Conservation (phyloP, 352 stramenopile species). For the Hyaloperonospora brassicae region DNA sequence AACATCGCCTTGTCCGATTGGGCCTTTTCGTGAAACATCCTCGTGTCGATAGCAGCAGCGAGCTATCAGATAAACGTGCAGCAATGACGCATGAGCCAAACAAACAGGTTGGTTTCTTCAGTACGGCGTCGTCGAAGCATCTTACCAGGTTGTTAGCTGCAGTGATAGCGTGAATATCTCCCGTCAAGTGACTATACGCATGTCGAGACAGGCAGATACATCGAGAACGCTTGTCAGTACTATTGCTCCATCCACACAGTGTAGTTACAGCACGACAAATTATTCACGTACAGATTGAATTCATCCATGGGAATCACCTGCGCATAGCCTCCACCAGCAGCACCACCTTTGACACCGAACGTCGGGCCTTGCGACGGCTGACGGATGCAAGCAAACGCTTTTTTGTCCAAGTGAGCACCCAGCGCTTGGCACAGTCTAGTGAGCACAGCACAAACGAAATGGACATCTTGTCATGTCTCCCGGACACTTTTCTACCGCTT, state of each 20-base stretch:
- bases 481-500: too few relatives aligned
- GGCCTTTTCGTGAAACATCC: conserved; percentile 95
- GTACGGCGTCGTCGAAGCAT: neutral
- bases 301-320: conserved; percentile 96
- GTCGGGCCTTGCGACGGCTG: conserved; percentile 96
- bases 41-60: conserved; percentile 95
- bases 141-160: conserved; percentile 94
- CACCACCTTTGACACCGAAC: conserved; percentile 96
- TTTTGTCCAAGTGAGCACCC: conserved; percentile 88
- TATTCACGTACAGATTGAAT: conserved; percentile 93
- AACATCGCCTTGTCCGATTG: conserved; percentile 81
- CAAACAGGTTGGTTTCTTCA: neutral
- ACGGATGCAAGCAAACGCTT: conserved; percentile 95
- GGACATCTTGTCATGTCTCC: neutral
- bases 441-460: neutral
- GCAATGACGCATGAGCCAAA: too few relatives aligned
- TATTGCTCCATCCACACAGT: neutral
- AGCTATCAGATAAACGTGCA: conserved; percentile 36
- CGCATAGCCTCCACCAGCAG: conserved; percentile 84
- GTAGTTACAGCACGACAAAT: conserved; percentile 42
- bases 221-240: conserved; percentile 7
- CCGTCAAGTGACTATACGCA: conserved; percentile 89
- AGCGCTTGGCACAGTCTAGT: conserved; percentile 91
- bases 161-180: conserved; percentile 98
- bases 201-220: conserved; percentile 1